Base-by-base conservation (phyloP, 2,329 filamentous ascomycete species). In the Curvularia sp. region DNA sequence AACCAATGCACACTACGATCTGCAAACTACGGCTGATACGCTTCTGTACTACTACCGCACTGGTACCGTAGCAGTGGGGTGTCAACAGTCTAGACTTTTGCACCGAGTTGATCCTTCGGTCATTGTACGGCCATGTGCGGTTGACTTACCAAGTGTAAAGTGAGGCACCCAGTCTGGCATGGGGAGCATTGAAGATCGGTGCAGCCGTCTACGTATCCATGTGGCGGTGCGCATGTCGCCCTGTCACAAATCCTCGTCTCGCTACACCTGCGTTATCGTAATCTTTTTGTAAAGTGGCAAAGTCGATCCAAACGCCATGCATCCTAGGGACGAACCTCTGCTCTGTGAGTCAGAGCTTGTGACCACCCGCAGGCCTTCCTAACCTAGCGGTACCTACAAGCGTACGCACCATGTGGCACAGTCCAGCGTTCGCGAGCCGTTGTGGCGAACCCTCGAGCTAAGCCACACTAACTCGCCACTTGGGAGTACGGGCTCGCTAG, bases 361-460 rank as follows among this genome's bases (percentile, higher is more conserved):
- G 33, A 41, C 53, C 39, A 22, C 39, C 20, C 31, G 49, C 53
- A 48, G 50, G 35, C 13, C 44, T 46, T 26, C 53, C 18, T 52
- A 49, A 41, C 39, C 51, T 49, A 54, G 30, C 38, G 41, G 33
- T 33, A 26, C 31, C 10, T 24, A 38, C 41, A 43, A 48, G 35
- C 31, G 55, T 61, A 43, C 51, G 55, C 58, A 43, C 47, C 24
- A 43, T 53, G 43, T 51, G 49, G 55, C 56, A 58, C 51, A 48
- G 30, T 52, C 55, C 38, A 52, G 51, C 56, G 56, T 55, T 61
- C 35, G 42, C 59, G 53, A 48, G 53, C 51, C 47, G 55, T 46
- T 61, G 58, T 61, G 58, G 58, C 58, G 31, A 61, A 58, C 44
- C 18, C 54, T n/a, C 10, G 55, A 51, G 51, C 44, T 55, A 46